Conservation (phyloP, 2,329 filamentous ascomycete genomes). For the Davidsoniella neocaledoniae region DNA sequence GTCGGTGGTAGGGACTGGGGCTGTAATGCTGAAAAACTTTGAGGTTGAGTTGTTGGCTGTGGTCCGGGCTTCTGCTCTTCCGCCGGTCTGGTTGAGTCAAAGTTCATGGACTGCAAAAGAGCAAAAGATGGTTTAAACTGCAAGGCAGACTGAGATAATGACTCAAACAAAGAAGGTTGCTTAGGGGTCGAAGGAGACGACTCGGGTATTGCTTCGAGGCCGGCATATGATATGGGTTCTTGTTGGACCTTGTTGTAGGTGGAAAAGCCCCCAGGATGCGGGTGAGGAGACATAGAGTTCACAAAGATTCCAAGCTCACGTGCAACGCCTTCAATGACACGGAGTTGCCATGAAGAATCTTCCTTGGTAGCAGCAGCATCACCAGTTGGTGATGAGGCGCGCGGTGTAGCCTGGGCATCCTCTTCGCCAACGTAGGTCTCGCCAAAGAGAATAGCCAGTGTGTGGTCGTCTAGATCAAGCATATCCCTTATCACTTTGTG, state of each 20-base stretch:
- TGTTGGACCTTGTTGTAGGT: slow-evolving; percentile 55
- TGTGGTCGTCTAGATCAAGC: slow-evolving; percentile 74
- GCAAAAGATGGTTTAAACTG: slow-evolving; percentile 13
- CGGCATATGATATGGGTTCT: slow-evolving; percentile 57
- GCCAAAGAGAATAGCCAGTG: slow-evolving; percentile 75
- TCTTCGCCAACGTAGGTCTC: slow-evolving; percentile 47
- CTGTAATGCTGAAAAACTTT: too few species aligned
- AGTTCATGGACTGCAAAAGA: slow-evolving; percentile 16
- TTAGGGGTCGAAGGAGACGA: slow-evolving; percentile 16
- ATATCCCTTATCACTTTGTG: slow-evolving; percentile 75
- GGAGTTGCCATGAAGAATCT: slow-evolving; percentile 51
- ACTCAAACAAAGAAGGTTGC: slow-evolving; percentile 11
- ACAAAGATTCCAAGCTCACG: slow-evolving; percentile 73
- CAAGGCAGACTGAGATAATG: slow-evolving; percentile 8
- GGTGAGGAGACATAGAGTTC: slow-evolving; percentile 55
- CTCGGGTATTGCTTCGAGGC: slow-evolving; percentile 50
- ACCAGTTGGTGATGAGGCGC: slow-evolving; percentile 22
- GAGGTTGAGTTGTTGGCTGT: background rate
- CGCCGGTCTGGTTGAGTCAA: slow-evolving; percentile 14
- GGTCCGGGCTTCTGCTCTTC: background rate
- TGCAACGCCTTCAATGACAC: slow-evolving; percentile 68
- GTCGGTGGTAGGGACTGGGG: background rate
- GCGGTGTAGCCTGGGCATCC: slow-evolving; percentile 30
- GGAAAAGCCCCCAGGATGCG: slow-evolving; percentile 72
- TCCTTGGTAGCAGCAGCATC: slow-evolving; percentile 19